phyloP scores from a whole-genome alignment of 2,329 filamentous ascomycete genomes.

The Fusarium siculi region DNA sequence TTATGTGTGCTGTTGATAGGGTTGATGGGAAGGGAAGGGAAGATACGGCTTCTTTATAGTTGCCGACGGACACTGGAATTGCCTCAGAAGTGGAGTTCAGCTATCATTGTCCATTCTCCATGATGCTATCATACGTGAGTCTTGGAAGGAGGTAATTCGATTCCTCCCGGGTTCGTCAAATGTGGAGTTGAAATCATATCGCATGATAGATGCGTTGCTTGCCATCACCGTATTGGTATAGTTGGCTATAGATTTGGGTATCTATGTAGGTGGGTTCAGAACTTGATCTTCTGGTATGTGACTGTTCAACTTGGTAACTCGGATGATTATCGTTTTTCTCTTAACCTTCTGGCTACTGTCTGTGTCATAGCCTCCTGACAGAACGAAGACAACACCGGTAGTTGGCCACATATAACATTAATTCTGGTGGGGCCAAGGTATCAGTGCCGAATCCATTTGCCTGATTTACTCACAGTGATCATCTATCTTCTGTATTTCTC shows the following conservation, averaged over 20 bases:
- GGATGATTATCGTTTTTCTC: accelerated
- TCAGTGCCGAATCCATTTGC: too few relatives aligned
- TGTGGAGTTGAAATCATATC: neutral
- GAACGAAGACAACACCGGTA: neutral
- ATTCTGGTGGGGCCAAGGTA: too few relatives aligned
- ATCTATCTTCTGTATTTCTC: too few relatives aligned
- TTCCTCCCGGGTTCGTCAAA: accelerated
- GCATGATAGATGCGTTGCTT: accelerated
- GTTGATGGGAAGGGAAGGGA: neutral
- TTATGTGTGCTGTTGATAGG: neutral
- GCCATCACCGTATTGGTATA: too few relatives aligned
- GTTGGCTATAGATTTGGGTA: too few relatives aligned
- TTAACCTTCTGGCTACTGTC: accelerated
- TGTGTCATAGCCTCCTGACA: neutral
- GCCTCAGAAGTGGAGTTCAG: accelerated
- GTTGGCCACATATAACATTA: neutral
- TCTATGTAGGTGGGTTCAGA: too few relatives aligned
- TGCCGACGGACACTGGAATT: accelerated
- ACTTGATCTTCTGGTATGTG: neutral
- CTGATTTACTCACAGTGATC: too few relatives aligned
- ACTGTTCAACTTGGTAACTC: neutral
- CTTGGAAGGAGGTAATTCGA: too few relatives aligned
- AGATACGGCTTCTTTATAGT: neutral
- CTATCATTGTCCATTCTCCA: too few relatives aligned
- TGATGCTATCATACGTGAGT: accelerated